A percentile compares a stretch with the other conserved stretches of the same genome.
Evolutionary conservation across 2,329 filamentous ascomycete genomes (phyloP).

Genomic region (Tolypocladium cylindrosporum): DNA sequence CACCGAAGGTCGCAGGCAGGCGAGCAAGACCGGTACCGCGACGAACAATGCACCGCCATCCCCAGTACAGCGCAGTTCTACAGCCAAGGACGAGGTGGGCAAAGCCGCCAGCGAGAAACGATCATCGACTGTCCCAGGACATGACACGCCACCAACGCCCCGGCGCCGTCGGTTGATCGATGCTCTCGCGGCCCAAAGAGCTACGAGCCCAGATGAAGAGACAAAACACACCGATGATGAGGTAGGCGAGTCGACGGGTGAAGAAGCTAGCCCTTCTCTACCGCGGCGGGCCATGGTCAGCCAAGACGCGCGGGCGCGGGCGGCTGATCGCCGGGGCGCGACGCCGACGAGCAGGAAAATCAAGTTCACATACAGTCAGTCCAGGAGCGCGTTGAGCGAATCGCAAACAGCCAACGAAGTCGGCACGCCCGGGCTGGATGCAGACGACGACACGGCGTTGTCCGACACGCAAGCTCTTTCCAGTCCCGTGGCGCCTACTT

Average conservation of each 20-base stretch:
- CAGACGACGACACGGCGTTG: conserved; percentile 11
- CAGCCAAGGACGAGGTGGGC: background rate
- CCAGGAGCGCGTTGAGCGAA: conserved; percentile 17
- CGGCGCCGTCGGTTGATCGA: conserved; percentile 8
- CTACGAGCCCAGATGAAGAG: background rate
- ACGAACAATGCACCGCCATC: background rate
- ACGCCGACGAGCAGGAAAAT: conserved; percentile 19
- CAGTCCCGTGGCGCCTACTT: conserved; percentile 11
- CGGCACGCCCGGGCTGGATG: conserved; percentile 4
- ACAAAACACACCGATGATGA: background rate
- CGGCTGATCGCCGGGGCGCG: conserved; percentile 14
- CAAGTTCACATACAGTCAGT: conserved; percentile 24
- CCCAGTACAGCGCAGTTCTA: background rate
- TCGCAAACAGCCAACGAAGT: conserved; percentile 14
- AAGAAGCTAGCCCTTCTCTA: background rate
- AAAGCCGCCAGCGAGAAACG: background rate
- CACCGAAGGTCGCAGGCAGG: background rate
- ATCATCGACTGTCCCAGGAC: background rate
- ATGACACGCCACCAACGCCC: background rate
- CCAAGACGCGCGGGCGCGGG: conserved; percentile 10
- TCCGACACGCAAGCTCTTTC: conserved; percentile 12
- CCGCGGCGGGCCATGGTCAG: background rate
- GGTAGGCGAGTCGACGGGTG: background rate
- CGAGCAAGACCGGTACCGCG: background rate
- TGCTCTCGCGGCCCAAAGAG: conserved; percentile 7